Conservation (phyloP, 148 eudicot species). For the Euryodendron excelsum region DNA sequence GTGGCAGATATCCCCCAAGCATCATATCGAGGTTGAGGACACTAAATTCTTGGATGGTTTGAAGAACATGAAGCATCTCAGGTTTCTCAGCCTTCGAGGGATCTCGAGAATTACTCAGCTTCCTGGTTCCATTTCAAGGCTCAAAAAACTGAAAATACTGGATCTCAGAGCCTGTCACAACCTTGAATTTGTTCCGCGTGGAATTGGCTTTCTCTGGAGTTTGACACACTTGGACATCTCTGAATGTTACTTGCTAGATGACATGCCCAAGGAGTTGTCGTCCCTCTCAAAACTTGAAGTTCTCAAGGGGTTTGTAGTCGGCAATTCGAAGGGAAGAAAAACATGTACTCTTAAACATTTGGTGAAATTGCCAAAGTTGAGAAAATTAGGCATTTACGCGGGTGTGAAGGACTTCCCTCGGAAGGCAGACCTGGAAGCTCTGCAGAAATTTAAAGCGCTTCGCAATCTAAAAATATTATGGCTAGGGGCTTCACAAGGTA, state of each 20-base stretch:
- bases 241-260: no score
- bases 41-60: conserved; percentile 15
- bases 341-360: conserved; percentile 32
- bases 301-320: conserved; percentile 38
- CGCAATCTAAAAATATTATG: conserved; percentile 22
- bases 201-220: conserved; percentile 26
- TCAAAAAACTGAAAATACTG: conserved; percentile 20
- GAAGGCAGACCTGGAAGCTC: background rate
- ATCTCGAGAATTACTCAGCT: conserved; percentile 25
- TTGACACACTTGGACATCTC: conserved; percentile 41
- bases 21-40: conserved; percentile 36
- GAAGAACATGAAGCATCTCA: conserved; percentile 8
- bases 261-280: conserved; percentile 30
- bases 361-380: conserved; percentile 14
- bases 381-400: conserved; percentile 27
- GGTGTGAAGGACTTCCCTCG: conserved; percentile 16
- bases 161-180: conserved; percentile 42
- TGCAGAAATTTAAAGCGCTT: no score
- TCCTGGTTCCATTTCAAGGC: conserved; percentile 16
- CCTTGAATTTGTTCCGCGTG: conserved; percentile 28
- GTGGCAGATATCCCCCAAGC: conserved; percentile 20
- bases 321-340: background rate
- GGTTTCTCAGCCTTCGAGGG: no score
- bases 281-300: conserved; percentile 30
- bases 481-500: conserved; percentile 3